Conservation (phyloP, 1,284 basidiomycete genomes). For the Leccinum griseonigrum region DNA sequence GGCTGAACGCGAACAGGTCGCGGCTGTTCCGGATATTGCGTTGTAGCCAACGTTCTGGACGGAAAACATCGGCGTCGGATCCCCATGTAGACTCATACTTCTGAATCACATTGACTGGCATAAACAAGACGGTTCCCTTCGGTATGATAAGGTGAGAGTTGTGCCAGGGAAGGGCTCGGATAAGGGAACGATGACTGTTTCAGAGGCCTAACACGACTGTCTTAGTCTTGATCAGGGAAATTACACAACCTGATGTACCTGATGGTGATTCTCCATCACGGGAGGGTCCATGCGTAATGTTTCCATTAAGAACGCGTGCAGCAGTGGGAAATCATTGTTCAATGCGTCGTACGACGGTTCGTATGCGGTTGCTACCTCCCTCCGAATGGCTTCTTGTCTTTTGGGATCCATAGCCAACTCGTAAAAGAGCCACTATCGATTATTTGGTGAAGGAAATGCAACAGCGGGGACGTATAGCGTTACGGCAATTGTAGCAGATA, state of each 20-base stretch:
- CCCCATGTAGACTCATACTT: conserved; percentile 54
- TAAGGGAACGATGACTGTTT: conserved; percentile 48
- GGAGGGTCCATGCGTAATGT: conserved; percentile 59
- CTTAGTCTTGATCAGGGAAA: conserved; percentile 4
- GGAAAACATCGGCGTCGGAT: conserved; percentile 51
- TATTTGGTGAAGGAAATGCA: conserved; percentile 5
- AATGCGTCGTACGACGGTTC: conserved; percentile 52
- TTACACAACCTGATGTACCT: conserved; percentile 33
- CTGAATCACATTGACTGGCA: conserved; percentile 59
- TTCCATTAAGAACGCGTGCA: conserved; percentile 56
- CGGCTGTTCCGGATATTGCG: conserved; percentile 34
- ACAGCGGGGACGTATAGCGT: conserved; percentile 12
- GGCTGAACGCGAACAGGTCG: conserved; percentile 54
- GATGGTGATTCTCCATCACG: conserved; percentile 57
- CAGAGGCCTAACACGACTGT: conserved; percentile 38
- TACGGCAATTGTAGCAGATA: conserved; percentile 53
- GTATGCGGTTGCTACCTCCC: conserved; percentile 42
- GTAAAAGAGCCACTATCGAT: conserved; percentile 52
- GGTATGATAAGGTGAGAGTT: conserved; percentile 44
- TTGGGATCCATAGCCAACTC: conserved; percentile 48
- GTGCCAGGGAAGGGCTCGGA: conserved; percentile 47
- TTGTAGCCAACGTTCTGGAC: conserved; percentile 57
- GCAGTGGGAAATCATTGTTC: conserved; percentile 45
- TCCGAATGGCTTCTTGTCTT: conserved; percentile 48
- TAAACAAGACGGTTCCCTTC: conserved; percentile 51